phyloP scores from a whole-genome alignment of 306 rosid species.

The Elaeagnus macrophylla region DNA sequence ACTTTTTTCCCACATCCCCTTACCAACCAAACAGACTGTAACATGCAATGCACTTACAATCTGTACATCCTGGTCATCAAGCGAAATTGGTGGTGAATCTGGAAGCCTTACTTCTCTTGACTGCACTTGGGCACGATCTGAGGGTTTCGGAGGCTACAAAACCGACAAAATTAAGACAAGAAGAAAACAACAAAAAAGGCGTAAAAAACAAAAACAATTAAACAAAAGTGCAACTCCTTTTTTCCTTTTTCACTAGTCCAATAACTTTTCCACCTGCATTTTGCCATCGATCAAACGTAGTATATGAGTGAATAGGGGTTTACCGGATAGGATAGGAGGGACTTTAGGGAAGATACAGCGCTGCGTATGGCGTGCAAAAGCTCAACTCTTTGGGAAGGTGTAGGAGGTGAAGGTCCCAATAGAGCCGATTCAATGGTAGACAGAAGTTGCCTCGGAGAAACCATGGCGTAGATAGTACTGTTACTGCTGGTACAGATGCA shows the following conservation, averaged over 20 bases:
- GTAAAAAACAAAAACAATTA: no score
- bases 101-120: slow-evolving; percentile 68
- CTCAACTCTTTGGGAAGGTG: slow-evolving; percentile 61
- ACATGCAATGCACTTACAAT: slow-evolving; percentile 45
- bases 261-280: slow-evolving; percentile 1
- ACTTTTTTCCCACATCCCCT: neutral
- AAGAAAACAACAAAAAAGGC: neutral
- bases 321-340: slow-evolving; percentile 73
- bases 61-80: slow-evolving; percentile 81
- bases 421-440: slow-evolving; percentile 59
- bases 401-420: slow-evolving; percentile 61
- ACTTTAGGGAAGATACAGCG: slow-evolving; percentile 45
- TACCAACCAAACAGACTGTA: neutral
- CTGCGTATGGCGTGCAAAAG: slow-evolving; percentile 75
- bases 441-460: slow-evolving; percentile 70
- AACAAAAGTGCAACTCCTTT: no score
- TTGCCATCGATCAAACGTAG: slow-evolving; percentile 1
- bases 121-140: slow-evolving; percentile 81
- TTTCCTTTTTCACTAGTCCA: neutral
- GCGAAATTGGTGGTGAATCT: slow-evolving; percentile 64
- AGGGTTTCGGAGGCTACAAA: slow-evolving; percentile 62
- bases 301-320: neutral
- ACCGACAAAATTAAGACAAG: neutral
- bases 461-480: slow-evolving; percentile 27
- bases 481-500: neutral